These are phyloP conservation scores for Rhizomucor miehei DNA, from an alignment of 371 early-diverging fungal genomes.

Conservation along the genomic window DNA sequence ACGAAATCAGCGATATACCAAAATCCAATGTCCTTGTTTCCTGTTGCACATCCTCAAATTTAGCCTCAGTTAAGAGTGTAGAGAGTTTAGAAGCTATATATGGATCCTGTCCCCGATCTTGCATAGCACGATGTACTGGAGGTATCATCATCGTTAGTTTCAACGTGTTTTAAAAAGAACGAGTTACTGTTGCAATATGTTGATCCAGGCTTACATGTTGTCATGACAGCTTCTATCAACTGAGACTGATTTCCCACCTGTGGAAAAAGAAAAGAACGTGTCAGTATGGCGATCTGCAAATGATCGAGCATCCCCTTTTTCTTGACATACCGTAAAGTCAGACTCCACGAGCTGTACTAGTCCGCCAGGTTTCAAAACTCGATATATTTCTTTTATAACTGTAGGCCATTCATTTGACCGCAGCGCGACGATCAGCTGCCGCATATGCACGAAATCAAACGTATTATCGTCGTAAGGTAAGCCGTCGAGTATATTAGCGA, in stretches of 20 bases:
- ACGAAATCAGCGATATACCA: slow-evolving; percentile 16
- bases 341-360: slow-evolving; percentile 40
- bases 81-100: slow-evolving; percentile 30
- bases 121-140: slow-evolving; percentile 26
- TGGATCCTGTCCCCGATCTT: slow-evolving; percentile 36
- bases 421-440: slow-evolving; percentile 34
- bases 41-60: slow-evolving; percentile 24
- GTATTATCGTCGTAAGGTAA: slow-evolving; percentile 41
- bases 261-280: neutral
- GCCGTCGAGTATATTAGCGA: slow-evolving; percentile 32
- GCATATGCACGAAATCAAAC: slow-evolving; percentile 50
- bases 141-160: neutral
- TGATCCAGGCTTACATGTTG: slow-evolving; percentile 12
- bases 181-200: too few species aligned
- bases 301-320: neutral
- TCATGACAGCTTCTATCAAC: slow-evolving; percentile 14
- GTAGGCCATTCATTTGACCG: slow-evolving; percentile 31
- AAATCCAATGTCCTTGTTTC: slow-evolving; percentile 21
- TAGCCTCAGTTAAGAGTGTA: slow-evolving; percentile 14
- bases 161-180: neutral
- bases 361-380: slow-evolving; percentile 49
- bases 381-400: slow-evolving; percentile 32
- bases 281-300: neutral
- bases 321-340: slow-evolving; percentile 32
- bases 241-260: slow-evolving; percentile 10